These are phyloP conservation scores for Prunus campanulata DNA, from an alignment of 306 rosid species.

Conservation along the genomic window DNA sequence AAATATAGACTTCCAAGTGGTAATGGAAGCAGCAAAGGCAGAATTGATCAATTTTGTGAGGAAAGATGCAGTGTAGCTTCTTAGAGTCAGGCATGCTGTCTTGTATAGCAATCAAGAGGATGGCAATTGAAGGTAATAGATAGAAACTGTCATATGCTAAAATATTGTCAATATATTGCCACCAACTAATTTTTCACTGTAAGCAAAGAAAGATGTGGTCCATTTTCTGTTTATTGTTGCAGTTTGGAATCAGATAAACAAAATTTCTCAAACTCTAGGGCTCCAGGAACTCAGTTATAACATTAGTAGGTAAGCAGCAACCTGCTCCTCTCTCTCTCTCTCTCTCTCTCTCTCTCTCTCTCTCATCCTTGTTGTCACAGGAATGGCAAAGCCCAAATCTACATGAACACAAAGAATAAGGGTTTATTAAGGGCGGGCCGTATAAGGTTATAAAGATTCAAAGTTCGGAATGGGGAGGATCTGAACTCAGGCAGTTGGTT, in stretches of 20 bases:
- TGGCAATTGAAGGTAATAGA: conserved; percentile 11
- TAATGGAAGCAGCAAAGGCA: conserved; percentile 82
- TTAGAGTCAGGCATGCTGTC: conserved; percentile 18
- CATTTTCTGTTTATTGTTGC: background rate
- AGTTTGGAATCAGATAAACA: conserved; percentile 5
- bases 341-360: background rate
- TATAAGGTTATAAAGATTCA: too few relatives aligned
- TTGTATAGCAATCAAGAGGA: conserved; percentile 13
- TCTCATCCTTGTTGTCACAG: background rate
- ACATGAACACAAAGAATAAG: background rate
- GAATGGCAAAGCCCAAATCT: background rate
- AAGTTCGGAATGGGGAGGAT: background rate
- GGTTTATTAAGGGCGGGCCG: too few relatives aligned
- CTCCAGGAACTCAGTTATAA: background rate
- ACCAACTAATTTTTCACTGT: background rate
- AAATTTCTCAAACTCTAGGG: background rate
- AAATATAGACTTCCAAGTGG: conserved; percentile 50
- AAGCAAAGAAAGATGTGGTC: conserved; percentile 17
- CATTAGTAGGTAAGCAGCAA: background rate
- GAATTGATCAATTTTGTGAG: conserved; percentile 59
- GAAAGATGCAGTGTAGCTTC: conserved; percentile 44
- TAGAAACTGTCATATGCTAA: background rate
- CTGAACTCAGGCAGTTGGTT: background rate
- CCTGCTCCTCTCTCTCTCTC: background rate
- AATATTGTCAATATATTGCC: background rate